Percentiles rank a stretch among this genome's conserved stretches.
These are phyloP conservation scores for Lactifluus piperatus DNA, from an alignment of 768 basidiomycete species.

Conservation along the genomic window DNA sequence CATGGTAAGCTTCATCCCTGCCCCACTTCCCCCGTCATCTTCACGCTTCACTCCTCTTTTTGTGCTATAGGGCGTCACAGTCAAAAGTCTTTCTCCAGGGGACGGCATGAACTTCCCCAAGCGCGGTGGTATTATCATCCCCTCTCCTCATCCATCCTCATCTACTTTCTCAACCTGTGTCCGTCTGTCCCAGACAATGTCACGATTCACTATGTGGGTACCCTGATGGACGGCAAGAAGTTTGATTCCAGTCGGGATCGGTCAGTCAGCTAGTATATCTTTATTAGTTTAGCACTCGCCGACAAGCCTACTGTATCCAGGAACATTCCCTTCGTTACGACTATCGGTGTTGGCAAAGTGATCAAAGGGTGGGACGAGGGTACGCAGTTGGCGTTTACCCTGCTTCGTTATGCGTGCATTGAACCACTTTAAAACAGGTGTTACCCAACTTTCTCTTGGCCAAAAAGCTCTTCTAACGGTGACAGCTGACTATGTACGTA, in stretches of 20 bases:
- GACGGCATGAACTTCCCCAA: constrained; percentile 60
- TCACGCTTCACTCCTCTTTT: constrained; percentile 5
- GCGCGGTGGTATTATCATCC: constrained; percentile 52
- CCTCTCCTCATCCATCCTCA: not conserved
- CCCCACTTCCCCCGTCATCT: not conserved
- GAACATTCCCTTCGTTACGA: constrained; percentile 49
- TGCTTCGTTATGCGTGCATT: not conserved
- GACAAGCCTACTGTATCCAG: constrained; percentile 30
- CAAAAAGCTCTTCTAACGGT: constrained; percentile 60
- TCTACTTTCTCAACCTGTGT: constrained; percentile 5
- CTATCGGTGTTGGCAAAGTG: constrained; percentile 74
- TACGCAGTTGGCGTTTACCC: constrained; percentile 26
- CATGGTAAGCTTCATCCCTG: constrained; percentile 14
- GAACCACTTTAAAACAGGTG: constrained; percentile 40
- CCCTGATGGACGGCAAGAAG: constrained; percentile 46
- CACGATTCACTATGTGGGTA: constrained; percentile 74
- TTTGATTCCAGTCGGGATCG: constrained; percentile 78
- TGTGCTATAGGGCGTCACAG: constrained; percentile 52
- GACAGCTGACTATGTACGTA: constrained; percentile 70
- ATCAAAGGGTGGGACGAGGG: constrained; percentile 92
- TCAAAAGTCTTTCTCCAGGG: constrained; percentile 50
- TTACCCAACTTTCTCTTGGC: constrained; percentile 67
- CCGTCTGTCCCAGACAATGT: constrained; percentile 45
- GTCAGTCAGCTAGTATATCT: constrained; percentile 33
- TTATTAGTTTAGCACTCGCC: constrained; percentile 11